Percentiles rank a stretch among this genome's conserved stretches.
phyloP scores from a whole-genome alignment of 805 yeast genomes.

The Pichia cephalocereana region DNA sequence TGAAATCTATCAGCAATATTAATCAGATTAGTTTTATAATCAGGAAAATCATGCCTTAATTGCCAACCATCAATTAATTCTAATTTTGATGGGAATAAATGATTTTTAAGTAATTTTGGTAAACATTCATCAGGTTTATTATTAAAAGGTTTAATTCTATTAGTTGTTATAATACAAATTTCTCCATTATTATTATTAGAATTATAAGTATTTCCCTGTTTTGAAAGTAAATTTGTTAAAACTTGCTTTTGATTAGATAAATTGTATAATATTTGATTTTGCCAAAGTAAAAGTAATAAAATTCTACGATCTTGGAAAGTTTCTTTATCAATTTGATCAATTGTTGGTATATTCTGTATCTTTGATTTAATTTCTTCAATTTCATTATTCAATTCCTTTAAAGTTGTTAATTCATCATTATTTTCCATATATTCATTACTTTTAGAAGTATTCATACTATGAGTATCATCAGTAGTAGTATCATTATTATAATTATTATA shows the following conservation, averaged over 20 bases:
- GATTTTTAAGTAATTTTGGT: conserved; percentile 9
- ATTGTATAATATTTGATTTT: conserved; percentile 21
- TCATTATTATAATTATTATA: too few species aligned
- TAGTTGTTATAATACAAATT: conserved; percentile 20
- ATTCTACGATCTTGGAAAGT: conserved; percentile 24
- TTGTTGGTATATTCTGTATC: not conserved
- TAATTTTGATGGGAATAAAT: conserved; percentile 19
- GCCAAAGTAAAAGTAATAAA: conserved; percentile 23
- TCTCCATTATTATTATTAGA: conserved; percentile 11
- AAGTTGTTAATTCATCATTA: too few species aligned
- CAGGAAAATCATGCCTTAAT: conserved; percentile 21
- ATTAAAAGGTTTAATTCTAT: conserved; percentile 17
- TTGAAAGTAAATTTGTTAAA: conserved; percentile 9
- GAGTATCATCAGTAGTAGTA: too few species aligned
- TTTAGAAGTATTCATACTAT: too few species aligned
- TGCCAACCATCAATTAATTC: conserved; percentile 29
- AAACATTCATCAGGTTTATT: conserved; percentile 4
- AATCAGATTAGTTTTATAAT: conserved; percentile 21
- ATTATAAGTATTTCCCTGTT: not conserved
- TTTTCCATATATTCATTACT: too few species aligned
- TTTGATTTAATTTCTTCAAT: not conserved
- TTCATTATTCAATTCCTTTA: not conserved
- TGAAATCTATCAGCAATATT: conserved; percentile 17
- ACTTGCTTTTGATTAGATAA: conserved; percentile 18
- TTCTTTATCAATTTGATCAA: conserved; percentile 12